Evolutionary conservation across 2,329 filamentous ascomycete genomes (phyloP).

Genomic region (Xylariaceae sp.): DNA sequence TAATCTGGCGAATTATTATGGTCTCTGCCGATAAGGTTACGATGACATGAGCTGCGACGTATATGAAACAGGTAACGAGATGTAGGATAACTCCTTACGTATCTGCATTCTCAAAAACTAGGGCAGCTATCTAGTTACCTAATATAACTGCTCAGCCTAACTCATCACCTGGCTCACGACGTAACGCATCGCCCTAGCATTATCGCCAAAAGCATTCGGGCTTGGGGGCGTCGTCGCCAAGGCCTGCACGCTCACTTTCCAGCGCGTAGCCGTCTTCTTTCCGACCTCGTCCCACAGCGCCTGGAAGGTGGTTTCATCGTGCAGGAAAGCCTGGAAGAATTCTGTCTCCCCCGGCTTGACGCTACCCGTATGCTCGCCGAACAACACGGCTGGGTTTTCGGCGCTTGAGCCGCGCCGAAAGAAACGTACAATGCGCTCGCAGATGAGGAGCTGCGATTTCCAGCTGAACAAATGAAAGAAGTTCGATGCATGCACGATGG

Average conservation of each 20-base stretch:
- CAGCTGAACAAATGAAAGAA: slow-evolving; percentile 21
- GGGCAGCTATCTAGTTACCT: too few species aligned
- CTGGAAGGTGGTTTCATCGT: slow-evolving; percentile 16
- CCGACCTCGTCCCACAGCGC: slow-evolving; percentile 23
- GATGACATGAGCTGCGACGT: too few species aligned
- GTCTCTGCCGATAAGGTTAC: too few species aligned
- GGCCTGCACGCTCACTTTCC: slow-evolving; percentile 11
- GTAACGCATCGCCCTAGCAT: slow-evolving; percentile 12
- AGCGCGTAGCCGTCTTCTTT: slow-evolving; percentile 13
- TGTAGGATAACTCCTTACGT: too few species aligned
- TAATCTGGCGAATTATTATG: too few species aligned
- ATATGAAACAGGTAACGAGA: too few species aligned
- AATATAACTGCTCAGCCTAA: background rate
- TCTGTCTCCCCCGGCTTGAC: slow-evolving; percentile 1
- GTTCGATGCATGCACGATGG: slow-evolving; percentile 18
- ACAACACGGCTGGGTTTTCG: slow-evolving; percentile 9
- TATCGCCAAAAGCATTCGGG: slow-evolving; percentile 1
- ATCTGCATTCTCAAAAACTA: too few species aligned
- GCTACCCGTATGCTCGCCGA: slow-evolving; percentile 8
- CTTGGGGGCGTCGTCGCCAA: background rate
- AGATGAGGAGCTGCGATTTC: slow-evolving; percentile 19
- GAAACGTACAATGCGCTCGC: slow-evolving; percentile 21
- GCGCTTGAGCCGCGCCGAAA: background rate
- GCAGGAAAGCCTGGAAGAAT: slow-evolving; percentile 6
- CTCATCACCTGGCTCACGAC: background rate